These are phyloP conservation scores for Gomphus bonarii DNA, from an alignment of 1,284 basidiomycete genomes.

Conservation along the genomic window DNA sequence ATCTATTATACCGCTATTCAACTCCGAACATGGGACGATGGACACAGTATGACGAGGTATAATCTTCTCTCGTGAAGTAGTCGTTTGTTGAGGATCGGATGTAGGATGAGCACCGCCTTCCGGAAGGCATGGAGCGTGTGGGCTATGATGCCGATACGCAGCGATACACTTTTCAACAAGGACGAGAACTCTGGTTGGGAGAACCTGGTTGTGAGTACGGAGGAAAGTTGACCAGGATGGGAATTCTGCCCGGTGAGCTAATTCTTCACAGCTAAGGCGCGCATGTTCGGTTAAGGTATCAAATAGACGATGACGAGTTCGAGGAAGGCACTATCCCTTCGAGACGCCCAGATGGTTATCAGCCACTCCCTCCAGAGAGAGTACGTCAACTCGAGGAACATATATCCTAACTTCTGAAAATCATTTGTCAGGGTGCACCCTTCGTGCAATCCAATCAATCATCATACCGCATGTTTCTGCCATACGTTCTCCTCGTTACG, in stretches of 20 bases:
- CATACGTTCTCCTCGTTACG: constrained; percentile 62
- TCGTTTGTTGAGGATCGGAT: neutral
- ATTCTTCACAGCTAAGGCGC: neutral
- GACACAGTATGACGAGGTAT: constrained; percentile 32
- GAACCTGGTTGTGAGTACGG: constrained; percentile 7
- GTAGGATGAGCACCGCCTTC: constrained; percentile 41
- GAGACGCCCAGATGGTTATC: constrained; percentile 42
- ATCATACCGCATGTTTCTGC: constrained; percentile 56
- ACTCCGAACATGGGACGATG: constrained; percentile 27
- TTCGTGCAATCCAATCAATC: constrained; percentile 22
- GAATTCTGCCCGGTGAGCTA: constrained; percentile 1
- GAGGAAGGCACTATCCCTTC: constrained; percentile 36
- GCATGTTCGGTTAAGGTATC: neutral
- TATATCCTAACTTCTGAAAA: neutral
- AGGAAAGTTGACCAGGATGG: constrained; percentile 1
- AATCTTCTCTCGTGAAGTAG: neutral
- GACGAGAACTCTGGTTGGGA: constrained; percentile 6
- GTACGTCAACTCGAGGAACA: constrained; percentile 28
- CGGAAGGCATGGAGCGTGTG: constrained; percentile 38
- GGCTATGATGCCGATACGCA: constrained; percentile 43
- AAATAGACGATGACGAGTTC: constrained; percentile 31
- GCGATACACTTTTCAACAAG: constrained; percentile 33
- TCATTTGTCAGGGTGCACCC: neutral
- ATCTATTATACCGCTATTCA: neutral
- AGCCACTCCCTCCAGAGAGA: constrained; percentile 38